Conservation (phyloP, 257 asterid species). For the Parsonsia alboflavescens region DNA sequence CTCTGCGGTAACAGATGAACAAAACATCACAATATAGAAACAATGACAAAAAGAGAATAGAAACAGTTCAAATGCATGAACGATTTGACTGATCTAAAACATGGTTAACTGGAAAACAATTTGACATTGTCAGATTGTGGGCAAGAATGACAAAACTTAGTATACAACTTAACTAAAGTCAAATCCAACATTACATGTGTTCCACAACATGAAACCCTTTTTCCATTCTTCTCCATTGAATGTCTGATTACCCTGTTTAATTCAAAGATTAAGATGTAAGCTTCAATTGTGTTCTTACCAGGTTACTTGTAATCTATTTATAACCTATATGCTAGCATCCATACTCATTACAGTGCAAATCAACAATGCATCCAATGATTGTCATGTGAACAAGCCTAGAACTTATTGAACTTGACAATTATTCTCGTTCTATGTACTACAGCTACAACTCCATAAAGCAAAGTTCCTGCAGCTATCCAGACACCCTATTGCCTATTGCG, state of each 20-base stretch:
- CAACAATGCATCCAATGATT: not conserved
- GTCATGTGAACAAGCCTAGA: not conserved
- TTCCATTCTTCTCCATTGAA: not conserved
- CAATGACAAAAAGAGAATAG: not conserved
- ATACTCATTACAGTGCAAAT: not conserved
- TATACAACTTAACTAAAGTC: not conserved
- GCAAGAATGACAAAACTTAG: not conserved
- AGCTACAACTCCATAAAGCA: not conserved
- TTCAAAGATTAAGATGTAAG: not conserved
- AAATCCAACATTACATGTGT: not conserved
- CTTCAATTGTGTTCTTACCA: not conserved
- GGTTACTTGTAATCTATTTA: not conserved
- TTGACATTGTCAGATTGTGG: not conserved
- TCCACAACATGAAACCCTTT: not conserved
- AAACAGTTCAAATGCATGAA: not conserved
- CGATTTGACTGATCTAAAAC: not conserved
- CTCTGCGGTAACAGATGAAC: conserved; percentile 38
- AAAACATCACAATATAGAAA: conserved; percentile 10
- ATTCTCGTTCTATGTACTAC: not conserved
- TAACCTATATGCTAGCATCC: not conserved
- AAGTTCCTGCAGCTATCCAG: not conserved
- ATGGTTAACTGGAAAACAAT: not conserved
- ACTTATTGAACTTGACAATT: not conserved
- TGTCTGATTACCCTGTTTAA: not conserved
- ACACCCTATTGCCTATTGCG: not conserved